Conservation (phyloP, 2,329 filamentous ascomycete species). For the Fusarium clavum region DNA sequence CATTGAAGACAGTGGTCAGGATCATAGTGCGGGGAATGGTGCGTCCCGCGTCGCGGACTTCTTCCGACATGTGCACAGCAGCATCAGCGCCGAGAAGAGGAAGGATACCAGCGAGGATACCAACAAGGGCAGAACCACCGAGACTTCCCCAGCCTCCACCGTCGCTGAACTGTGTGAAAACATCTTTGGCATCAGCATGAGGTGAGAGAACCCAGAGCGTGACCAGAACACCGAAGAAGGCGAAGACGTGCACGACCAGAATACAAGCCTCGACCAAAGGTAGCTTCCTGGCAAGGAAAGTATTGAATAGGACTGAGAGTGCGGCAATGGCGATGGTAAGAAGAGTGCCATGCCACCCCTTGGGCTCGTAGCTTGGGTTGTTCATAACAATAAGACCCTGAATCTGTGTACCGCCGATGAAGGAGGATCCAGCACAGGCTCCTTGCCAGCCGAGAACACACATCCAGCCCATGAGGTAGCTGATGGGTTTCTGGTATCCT, state of each 20-base stretch:
- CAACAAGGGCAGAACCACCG: constrained; percentile 36
- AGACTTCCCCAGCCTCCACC: constrained; percentile 37
- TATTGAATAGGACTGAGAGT: constrained; percentile 37
- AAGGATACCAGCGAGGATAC: constrained; percentile 36
- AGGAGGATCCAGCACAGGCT: constrained; percentile 54
- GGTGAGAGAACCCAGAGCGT: constrained; percentile 42
- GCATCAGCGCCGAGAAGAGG: constrained; percentile 39
- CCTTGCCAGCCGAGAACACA: constrained; percentile 60
- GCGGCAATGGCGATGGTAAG: constrained; percentile 29
- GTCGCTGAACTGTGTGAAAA: constrained; percentile 39
- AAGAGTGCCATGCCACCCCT: constrained; percentile 40
- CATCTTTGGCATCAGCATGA: constrained; percentile 20
- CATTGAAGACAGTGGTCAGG: constrained; percentile 36
- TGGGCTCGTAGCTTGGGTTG: constrained; percentile 21
- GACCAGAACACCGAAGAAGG: constrained; percentile 38
- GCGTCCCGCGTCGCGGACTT: constrained; percentile 36
- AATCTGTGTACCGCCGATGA: constrained; percentile 58
- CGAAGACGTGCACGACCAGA: constrained; percentile 40
- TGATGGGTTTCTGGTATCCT: constrained; percentile 62
- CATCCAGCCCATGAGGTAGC: constrained; percentile 63
- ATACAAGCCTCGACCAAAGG: constrained; percentile 31
- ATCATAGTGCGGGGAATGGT: constrained; percentile 40
- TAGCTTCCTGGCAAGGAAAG: constrained; percentile 28
- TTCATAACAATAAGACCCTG: constrained; percentile 57
- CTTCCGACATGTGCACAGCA: constrained; percentile 42